These are phyloP conservation scores for Mycena sanguinolenta DNA, from an alignment of 768 basidiomycete genomes.

Conservation along the genomic window DNA sequence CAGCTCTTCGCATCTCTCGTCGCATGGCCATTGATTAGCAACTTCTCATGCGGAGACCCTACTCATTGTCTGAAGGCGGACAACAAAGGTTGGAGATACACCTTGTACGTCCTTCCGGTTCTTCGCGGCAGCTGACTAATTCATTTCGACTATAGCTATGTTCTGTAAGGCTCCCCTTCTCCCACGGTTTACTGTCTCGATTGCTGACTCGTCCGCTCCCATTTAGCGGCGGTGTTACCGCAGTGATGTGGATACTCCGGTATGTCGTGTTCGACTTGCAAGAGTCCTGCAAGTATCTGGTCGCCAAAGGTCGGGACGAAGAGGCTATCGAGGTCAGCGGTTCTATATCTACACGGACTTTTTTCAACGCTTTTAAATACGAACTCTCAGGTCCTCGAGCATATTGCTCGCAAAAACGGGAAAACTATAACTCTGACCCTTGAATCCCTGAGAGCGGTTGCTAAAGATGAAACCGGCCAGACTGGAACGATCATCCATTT, in stretches of 20 bases:
- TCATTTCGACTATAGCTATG: slow-evolving; percentile 40
- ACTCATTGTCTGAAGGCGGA: slow-evolving; percentile 60
- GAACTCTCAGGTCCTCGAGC: slow-evolving; percentile 56
- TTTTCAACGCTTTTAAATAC: slow-evolving; percentile 8
- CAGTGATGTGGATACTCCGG: too few species aligned
- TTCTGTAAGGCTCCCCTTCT: too few species aligned
- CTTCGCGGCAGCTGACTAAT: background rate
- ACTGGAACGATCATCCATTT: slow-evolving; percentile 35
- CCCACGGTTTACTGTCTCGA: too few species aligned
- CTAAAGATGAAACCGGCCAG: slow-evolving; percentile 34
- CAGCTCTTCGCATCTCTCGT: slow-evolving; percentile 65
- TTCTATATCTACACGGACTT: background rate
- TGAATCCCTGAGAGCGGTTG: too few species aligned
- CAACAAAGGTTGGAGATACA: slow-evolving; percentile 76
- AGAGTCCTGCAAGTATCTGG: too few species aligned
- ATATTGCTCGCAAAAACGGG: slow-evolving; percentile 63
- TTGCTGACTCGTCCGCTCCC: too few species aligned
- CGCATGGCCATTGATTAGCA: slow-evolving; percentile 69
- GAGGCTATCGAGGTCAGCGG: too few species aligned
- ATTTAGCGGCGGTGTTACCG: too few species aligned
- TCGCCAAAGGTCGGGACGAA: too few species aligned
- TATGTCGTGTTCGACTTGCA: too few species aligned
- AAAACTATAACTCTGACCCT: too few species aligned
- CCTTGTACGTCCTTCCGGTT: slow-evolving; percentile 51
- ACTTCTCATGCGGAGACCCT: slow-evolving; percentile 62